These are phyloP conservation scores for Plasmodium gaboni DNA, from an alignment of 169 alveolate species.

Conservation along the genomic window DNA sequence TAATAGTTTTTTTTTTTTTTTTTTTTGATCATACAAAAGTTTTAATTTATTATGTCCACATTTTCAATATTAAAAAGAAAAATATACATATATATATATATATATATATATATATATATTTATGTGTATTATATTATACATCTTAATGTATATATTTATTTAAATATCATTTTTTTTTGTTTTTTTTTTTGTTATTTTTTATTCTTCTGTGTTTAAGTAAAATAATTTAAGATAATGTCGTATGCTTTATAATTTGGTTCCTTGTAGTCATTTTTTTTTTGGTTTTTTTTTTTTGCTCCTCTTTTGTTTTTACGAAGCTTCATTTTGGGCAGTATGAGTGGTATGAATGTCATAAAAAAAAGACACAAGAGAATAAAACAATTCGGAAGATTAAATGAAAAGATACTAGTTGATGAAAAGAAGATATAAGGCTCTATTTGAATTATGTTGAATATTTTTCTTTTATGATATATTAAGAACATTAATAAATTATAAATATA, in stretches of 20 bases:
- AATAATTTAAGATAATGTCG: constrained; percentile 38
- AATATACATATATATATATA: no score
- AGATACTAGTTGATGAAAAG: constrained; percentile 37
- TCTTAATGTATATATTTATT: no score
- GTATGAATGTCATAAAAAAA: constrained; percentile 12
- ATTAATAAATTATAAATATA: constrained; percentile 21
- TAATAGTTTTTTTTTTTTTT: no score
- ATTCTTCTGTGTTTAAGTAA: not conserved
- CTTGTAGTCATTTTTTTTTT: constrained; percentile 3
- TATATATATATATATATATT: no score
- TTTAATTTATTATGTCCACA: no score
- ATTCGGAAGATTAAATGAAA: constrained; percentile 46
- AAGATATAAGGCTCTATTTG: constrained; percentile 72
- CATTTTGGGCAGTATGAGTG: constrained; percentile 1
- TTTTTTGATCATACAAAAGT: no score
- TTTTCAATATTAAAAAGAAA: no score
- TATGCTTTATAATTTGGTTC: not conserved
- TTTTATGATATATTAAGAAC: constrained; percentile 2
- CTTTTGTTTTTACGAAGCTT: not conserved
- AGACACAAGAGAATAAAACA: constrained; percentile 1
- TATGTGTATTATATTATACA: no score
- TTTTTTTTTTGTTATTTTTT: no score
- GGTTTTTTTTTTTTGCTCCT: constrained; percentile 7
- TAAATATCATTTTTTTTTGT: no score
- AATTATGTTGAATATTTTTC: constrained; percentile 4